These are phyloP conservation scores for Grammothele lineata DNA, from an alignment of 768 basidiomycete genomes.

Conservation along the genomic window DNA sequence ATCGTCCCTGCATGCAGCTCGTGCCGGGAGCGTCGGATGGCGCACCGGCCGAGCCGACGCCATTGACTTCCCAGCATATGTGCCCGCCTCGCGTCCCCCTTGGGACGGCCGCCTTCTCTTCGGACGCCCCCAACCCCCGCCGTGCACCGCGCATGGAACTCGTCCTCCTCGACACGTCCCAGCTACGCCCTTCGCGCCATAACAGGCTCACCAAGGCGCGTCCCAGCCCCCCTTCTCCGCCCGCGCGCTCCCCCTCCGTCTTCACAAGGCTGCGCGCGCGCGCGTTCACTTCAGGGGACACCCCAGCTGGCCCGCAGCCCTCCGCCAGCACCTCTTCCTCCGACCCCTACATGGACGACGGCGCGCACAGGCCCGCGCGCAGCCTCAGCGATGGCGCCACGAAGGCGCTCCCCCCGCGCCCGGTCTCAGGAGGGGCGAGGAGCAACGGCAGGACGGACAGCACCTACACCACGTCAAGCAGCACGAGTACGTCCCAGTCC, in stretches of 20 bases:
- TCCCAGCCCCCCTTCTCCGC: constrained; percentile 1
- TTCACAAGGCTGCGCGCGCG: constrained; percentile 7
- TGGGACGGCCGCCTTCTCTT: constrained; percentile 5
- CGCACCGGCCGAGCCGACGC: constrained; percentile 9
- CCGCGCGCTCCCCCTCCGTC: constrained; percentile 3
- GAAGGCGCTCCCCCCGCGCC: constrained; percentile 1
- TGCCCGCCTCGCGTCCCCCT: background rate
- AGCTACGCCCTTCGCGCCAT: constrained; percentile 2
- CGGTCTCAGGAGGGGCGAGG: constrained; percentile 5
- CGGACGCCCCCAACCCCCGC: constrained; percentile 1
- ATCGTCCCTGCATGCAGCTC: constrained; percentile 3
- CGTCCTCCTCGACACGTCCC: constrained; percentile 4
- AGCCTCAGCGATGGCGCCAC: constrained; percentile 13
- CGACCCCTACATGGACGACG: constrained; percentile 7
- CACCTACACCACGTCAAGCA: constrained; percentile 9
- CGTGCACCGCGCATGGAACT: constrained; percentile 11
- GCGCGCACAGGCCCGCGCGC: constrained; percentile 8
- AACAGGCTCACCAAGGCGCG: constrained; percentile 13
- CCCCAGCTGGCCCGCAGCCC: no score
- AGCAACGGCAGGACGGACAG: constrained; percentile 11
- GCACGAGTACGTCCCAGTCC: constrained; percentile 8
- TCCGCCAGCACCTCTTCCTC: constrained; percentile 1
- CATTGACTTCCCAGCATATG: constrained; percentile 10
- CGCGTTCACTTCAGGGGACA: constrained; percentile 7
- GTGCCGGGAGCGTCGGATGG: constrained; percentile 7